phyloP scores from a whole-genome alignment of 768 basidiomycete species.

The Suillus lakei region DNA sequence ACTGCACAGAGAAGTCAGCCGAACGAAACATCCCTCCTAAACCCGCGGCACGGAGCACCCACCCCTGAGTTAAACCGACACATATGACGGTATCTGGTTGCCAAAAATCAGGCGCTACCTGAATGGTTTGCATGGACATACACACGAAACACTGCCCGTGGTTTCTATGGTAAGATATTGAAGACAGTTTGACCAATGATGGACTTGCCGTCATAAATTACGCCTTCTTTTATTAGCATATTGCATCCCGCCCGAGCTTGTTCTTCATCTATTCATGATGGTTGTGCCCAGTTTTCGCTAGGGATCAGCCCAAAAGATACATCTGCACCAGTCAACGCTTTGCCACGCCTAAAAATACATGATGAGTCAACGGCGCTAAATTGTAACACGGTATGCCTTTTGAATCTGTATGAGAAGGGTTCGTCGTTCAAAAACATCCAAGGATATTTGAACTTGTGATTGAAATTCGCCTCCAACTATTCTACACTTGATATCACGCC shows the following conservation, averaged over 20 bases:
- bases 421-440: constrained; percentile 70
- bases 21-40: not conserved
- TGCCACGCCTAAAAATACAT: constrained; percentile 33
- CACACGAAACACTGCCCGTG: constrained; percentile 49
- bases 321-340: constrained; percentile 44
- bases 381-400: constrained; percentile 34
- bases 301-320: constrained; percentile 64
- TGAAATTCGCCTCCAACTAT: constrained; percentile 62
- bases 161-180: constrained; percentile 8
- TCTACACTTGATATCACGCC: constrained; percentile 54
- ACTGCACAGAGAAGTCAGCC: constrained; percentile 34
- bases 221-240: constrained; percentile 50
- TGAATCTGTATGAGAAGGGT: constrained; percentile 61
- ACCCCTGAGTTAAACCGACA: constrained; percentile 77
- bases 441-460: constrained; percentile 60
- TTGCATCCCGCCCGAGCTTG: constrained; percentile 57
- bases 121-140: constrained; percentile 8
- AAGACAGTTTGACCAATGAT: not conserved
- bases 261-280: constrained; percentile 73
- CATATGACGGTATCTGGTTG: constrained; percentile 66
- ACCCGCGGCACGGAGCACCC: constrained; percentile 21
- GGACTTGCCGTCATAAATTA: constrained; percentile 54
- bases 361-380: constrained; percentile 14
- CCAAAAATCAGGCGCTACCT: not conserved
- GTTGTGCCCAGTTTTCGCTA: constrained; percentile 71